Base-by-base conservation (phyloP, 805 yeast species). In the Yarrowia bubula region DNA sequence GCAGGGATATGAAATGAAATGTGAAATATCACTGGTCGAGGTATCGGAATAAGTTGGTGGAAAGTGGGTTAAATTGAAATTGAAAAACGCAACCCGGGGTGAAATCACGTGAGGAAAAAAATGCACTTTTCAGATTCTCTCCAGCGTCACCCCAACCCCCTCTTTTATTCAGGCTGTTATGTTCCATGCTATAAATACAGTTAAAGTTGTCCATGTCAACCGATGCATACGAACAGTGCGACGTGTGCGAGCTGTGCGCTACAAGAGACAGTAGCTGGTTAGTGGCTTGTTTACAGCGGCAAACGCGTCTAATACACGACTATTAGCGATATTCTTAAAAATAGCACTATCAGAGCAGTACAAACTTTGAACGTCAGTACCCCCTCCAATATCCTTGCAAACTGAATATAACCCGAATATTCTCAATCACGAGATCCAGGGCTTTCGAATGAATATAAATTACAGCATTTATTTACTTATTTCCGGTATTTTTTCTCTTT, bases 201-300 rank as follows among this genome's bases (percentile, higher is more conserved):
- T 35, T 48, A 48, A 13, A 48, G 55, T 48, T 48, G 31, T 4
- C 13, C n/a, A 15, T 18, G 38, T 17, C 8, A 33, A 35, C 10
- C 55, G 55, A 48, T 48, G 41, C 41, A 48, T 48, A 48, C 55
- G 55, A 48, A 33, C 15, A 35, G 41, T 48, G 55, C 55, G 55
- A 48, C 41, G 17, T 17, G 39, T 17, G 55, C 55, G 55, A 48
- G 55, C 14, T 5, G 35, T n/a, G 4, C 7, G 35, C 10, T 4
- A 17, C 8, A 11, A 8, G 31, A 10, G n/a, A n/a, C 17, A 28
- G 7, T 14, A 38, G 8, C 28, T 22, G 28, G 4, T 5, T 22
- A 22, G 28, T 22, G 28, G 28, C 4, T 22, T 22, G 28, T 3
- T 22, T 22, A 5, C 5, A 22, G 28, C n/a, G n/a, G n/a, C n/a